These are phyloP conservation scores for Effrenium voratum DNA, from an alignment of 73 alveolate genomes.

Conservation along the genomic window DNA sequence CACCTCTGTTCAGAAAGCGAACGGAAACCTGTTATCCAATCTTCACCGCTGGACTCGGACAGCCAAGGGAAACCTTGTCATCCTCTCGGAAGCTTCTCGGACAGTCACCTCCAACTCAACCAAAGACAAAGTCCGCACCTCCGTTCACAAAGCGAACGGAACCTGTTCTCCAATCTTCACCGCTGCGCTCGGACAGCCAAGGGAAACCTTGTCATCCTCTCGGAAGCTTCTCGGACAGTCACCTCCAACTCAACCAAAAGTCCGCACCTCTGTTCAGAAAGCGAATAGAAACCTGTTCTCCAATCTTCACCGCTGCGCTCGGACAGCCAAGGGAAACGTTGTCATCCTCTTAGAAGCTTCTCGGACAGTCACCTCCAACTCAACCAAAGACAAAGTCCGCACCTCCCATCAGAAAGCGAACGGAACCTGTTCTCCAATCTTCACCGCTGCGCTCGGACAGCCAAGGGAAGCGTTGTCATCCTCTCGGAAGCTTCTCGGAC, in stretches of 20 bases:
- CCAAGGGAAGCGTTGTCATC: constrained; percentile 84
- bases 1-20: constrained; percentile 38
- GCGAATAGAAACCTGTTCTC: too few relatives aligned
- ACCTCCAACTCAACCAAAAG: background rate
- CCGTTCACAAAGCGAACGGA: too few relatives aligned
- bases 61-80: constrained; percentile 82
- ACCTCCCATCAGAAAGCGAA: too few relatives aligned
- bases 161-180: constrained; percentile 33
- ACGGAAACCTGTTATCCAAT: constrained; percentile 21
- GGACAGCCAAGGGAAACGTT: constrained; percentile 76
- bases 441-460: constrained; percentile 46
- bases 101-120: background rate
- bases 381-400: background rate
- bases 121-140: background rate
- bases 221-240: background rate
- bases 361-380: background rate
- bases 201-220: constrained; percentile 58
- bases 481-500: background rate
- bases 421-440: constrained; percentile 24
- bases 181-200: constrained; percentile 60
- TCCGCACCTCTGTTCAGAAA: too few relatives aligned
- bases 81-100: background rate
- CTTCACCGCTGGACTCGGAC: constrained; percentile 48
- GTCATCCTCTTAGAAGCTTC: background rate
- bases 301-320: constrained; percentile 40